Evolutionary conservation across 2,329 filamentous ascomycete species (phyloP).

Genomic region (Aspergillus cejpii): DNA sequence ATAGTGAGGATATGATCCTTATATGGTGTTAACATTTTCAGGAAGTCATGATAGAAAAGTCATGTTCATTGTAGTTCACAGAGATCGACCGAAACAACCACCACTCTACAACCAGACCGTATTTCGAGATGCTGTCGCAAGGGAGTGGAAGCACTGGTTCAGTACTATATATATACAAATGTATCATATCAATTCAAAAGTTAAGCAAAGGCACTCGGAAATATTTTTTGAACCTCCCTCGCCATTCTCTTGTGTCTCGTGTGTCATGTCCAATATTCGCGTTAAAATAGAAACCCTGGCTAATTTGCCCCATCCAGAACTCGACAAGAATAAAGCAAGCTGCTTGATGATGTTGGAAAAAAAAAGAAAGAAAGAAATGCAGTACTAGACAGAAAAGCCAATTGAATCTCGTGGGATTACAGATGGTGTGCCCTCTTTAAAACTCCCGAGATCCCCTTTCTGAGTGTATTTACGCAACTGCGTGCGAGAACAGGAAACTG

Average conservation of each 20-base stretch:
- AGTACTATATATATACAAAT: conserved; percentile 7
- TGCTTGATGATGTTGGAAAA: conserved; percentile 11
- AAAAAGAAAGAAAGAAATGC: conserved; percentile 12
- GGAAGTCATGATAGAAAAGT: too few species aligned
- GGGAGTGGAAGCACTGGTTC: conserved; percentile 10
- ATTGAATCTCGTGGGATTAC: conserved; percentile 7
- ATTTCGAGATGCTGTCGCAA: too few species aligned
- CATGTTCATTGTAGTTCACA: too few species aligned
- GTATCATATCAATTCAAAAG: conserved; percentile 1
- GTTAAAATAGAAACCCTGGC: conserved; percentile 1
- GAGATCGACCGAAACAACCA: too few species aligned
- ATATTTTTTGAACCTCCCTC: conserved; percentile 3
- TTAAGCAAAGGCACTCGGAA: not conserved
- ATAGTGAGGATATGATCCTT: too few species aligned
- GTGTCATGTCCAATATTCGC: conserved; percentile 9
- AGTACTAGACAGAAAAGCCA: conserved; percentile 1
- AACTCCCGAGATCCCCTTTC: conserved; percentile 8
- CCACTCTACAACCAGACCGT: too few species aligned
- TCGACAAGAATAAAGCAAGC: conserved; percentile 3
- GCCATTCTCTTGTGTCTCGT: conserved; percentile 7
- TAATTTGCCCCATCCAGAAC: conserved; percentile 3
- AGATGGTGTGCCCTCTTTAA: conserved; percentile 4
- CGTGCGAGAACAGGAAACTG: conserved; percentile 47
- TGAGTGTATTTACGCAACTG: conserved; percentile 30
- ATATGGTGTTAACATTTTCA: too few species aligned